Evolutionary conservation across 345 rosid species (phyloP).

Genomic region (Triadica sebifera): DNA sequence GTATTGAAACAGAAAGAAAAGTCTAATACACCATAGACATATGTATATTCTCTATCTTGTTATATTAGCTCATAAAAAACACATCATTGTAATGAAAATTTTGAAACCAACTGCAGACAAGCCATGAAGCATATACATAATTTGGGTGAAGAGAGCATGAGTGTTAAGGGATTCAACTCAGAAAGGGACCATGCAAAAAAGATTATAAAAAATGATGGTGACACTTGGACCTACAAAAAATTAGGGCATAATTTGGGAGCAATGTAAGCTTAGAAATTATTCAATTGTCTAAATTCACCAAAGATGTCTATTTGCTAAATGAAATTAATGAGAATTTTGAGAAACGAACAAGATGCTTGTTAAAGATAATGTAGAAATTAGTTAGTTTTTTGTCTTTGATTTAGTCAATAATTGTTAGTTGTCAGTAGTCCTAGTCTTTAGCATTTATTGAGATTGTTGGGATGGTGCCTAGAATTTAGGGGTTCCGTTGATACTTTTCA

Average conservation of each 20-base stretch:
- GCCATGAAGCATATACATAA: neutral
- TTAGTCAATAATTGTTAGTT: no score
- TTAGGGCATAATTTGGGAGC: neutral
- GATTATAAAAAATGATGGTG: conserved; percentile 63
- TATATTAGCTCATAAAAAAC: neutral
- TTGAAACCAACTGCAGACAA: neutral
- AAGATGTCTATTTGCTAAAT: no score
- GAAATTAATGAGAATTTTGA: neutral
- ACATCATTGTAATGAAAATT: neutral
- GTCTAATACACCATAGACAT: neutral
- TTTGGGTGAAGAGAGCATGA: neutral
- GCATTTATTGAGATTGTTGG: no score
- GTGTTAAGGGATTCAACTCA: conserved; percentile 50
- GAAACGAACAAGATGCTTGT: neutral
- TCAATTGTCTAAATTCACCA: neutral
- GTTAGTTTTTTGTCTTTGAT: no score
- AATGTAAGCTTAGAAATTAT: no score
- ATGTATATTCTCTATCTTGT: no score
- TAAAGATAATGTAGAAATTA: no score
- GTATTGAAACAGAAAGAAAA: neutral
- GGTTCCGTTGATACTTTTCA: no score
- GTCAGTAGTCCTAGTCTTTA: no score
- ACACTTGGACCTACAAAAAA: conserved; percentile 61
- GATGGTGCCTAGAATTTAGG: no score
- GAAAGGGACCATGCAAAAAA: conserved; percentile 66